Conservation (phyloP, 257 asterid species). For the Gentiana macrophylla region DNA sequence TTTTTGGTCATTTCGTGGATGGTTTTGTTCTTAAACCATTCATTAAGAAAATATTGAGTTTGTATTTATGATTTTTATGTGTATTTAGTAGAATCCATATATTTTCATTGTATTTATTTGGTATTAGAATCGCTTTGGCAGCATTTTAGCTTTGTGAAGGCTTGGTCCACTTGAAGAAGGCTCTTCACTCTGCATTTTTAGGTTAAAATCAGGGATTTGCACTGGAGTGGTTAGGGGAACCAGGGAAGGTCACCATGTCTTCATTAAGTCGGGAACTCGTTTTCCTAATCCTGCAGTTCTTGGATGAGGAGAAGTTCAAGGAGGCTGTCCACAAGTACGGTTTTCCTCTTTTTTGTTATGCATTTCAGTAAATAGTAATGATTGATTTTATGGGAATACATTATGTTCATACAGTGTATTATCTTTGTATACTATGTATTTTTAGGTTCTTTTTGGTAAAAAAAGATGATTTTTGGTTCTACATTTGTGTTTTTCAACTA, state of each 20-base stretch:
- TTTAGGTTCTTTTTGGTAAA: neutral
- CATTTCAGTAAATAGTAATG: neutral
- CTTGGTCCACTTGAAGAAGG: conserved; percentile 8
- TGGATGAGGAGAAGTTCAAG: conserved; percentile 96
- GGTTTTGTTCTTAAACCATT: neutral
- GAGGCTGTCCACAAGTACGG: conserved; percentile 88
- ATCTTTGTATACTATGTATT: neutral
- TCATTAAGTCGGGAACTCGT: conserved; percentile 98
- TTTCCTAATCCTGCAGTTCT: conserved; percentile 87
- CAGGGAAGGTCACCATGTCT: conserved; percentile 93
- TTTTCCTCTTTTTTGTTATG: conserved; percentile 4
- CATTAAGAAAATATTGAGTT: neutral
- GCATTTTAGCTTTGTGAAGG: neutral
- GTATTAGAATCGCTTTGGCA: neutral
- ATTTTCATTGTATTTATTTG: neutral
- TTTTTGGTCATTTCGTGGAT: neutral
- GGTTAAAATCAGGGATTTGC: conserved; percentile 48
- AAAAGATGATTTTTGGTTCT: too few species aligned
- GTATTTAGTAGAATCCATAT: neutral
- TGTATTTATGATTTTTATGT: neutral
- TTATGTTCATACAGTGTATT: too few species aligned
- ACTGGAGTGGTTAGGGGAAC: conserved; percentile 98
- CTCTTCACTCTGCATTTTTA: conserved; percentile 9
- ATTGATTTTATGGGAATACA: too few species aligned
- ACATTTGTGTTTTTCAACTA: too few species aligned